phyloP scores from a whole-genome alignment of 192 early-diverging fungal genomes.

The Haplosporangium gracile region DNA sequence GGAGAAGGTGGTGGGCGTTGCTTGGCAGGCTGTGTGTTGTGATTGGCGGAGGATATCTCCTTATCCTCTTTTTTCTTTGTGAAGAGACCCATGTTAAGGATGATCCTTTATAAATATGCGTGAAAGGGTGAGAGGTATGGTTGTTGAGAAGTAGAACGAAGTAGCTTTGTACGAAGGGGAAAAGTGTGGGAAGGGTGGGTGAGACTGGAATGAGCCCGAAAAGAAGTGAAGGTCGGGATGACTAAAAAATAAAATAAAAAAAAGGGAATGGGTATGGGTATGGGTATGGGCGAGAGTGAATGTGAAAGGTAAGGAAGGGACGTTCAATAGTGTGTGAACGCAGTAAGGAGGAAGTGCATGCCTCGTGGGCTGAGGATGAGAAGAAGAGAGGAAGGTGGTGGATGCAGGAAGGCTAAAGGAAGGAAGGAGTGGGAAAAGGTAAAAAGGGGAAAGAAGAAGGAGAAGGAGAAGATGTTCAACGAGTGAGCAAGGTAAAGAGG shows the following conservation, averaged over 20 bases:
- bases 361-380: not conserved
- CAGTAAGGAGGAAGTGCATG: not conserved
- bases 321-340: not conserved
- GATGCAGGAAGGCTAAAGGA: not conserved
- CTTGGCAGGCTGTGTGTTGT: conserved; percentile 8
- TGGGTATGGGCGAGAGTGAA: not conserved
- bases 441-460: not conserved
- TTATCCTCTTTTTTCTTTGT: conserved; percentile 50
- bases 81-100: conserved; percentile 32
- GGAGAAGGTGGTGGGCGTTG: conserved; percentile 50
- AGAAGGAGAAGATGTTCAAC: not conserved
- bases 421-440: not conserved
- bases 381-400: not conserved
- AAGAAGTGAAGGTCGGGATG: not conserved
- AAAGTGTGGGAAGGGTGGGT: not conserved
- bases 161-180: not conserved
- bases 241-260: not conserved
- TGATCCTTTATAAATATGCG: not conserved
- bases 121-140: not conserved
- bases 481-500: not conserved
- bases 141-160: not conserved
- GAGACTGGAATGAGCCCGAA: not conserved
- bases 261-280: not conserved
- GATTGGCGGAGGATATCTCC: not conserved
- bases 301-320: conserved; percentile 1